Base-by-base conservation (phyloP, 192 early-diverging fungal species). In the Podila epicladia region DNA sequence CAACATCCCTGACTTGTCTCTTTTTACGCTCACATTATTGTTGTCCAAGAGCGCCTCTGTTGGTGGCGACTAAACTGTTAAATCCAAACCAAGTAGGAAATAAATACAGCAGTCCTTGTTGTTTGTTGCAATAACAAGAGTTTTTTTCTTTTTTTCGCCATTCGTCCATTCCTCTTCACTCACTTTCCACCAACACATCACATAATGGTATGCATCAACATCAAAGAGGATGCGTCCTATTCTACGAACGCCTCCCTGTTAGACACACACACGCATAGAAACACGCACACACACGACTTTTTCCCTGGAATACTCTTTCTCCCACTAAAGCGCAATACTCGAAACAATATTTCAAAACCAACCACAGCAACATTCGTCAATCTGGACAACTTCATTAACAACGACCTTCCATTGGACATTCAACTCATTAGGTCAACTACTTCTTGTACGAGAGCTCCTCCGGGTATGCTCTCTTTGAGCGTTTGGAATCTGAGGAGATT, bases 391-490 rank as follows among this genome's bases (percentile, higher is more conserved):
- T 12, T 55, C 53, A 55, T 55, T 55, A 55, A 55, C 53, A 55
- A 55, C 53, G 24, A 8, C 20, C 53, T 3, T 32, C 32, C 60
- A 24, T 20, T 33, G 17, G 24, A 32, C 60, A 62, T 32, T 37
- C 60, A 62, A 15, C 31, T 32, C 32, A 28, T 26, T 60, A 83
- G 87, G 86, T 85, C 66, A 87, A 84, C 79, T 90, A 88, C 87
- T 85, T 99, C 41, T 84, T 99, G 70, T 95, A 92, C 85, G 98
- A 99, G 89, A 93, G 95, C 60, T 93, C 98, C 58, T 95, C 95
- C 24, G 98, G 98, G 69, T 99, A 98, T 85, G 93, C 95, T 45
- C 91, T 99, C 60, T 99, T 97, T 82, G 96, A 99, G 89, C 90
- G 96, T 50, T 75, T 95, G 62, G 91, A 96, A 87, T 90, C 91